Evolutionary conservation across 75 land plant species (phyloP), one percentile per base, ranked within the genome.

Genomic region (Cryptomeria japonica): DNA sequence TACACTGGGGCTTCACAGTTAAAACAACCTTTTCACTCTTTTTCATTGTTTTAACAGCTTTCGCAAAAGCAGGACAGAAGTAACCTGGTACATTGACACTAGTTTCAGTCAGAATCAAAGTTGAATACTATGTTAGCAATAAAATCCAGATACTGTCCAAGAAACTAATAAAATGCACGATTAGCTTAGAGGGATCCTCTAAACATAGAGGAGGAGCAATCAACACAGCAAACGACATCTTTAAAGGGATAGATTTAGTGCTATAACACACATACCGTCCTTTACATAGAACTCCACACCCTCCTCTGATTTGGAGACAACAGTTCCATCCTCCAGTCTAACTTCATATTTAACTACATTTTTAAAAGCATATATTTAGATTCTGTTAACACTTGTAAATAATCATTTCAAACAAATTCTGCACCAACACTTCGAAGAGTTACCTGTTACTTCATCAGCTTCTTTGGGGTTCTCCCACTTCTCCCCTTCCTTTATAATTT

Each of bases 1-100:
- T 91, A 96, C 98, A 95, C 90, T 95, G 93, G 75, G 95, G 95
- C 88, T 95, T 96, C 72, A 95, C 98, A 31, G 93, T 88, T 16
- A 95, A 84, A 16, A 93, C 61, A 1, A 89, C 96, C 46, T 92
- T 96, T 80, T 96, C 98, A 14, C 91, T 92, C 84, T 92, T 95
- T 92, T 93, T 96, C 98, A 96, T 96, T 15, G 97, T 93, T 79
- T 96, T 96, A 14, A 96, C 92, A 58, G 97, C 98, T 85, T 89
- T 95, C 13, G 95, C 44, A 53, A 96, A 49, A 28, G 98, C 97
- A 53, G 95, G 97, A 68, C 97, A 95, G 84, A 95, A 93, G 80
- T 88, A 87, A 28, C 97, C 98, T 95, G 92, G 39, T 72, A 32
- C 70, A 80, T 15, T 89, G 14, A 86, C 15, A 46, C 34, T n/a